A percentile compares a stretch with the other conserved stretches of the same genome.
Evolutionary conservation across 2,329 filamentous ascomycete species (phyloP).

Genomic region (Aspergillus transmontanensis): DNA sequence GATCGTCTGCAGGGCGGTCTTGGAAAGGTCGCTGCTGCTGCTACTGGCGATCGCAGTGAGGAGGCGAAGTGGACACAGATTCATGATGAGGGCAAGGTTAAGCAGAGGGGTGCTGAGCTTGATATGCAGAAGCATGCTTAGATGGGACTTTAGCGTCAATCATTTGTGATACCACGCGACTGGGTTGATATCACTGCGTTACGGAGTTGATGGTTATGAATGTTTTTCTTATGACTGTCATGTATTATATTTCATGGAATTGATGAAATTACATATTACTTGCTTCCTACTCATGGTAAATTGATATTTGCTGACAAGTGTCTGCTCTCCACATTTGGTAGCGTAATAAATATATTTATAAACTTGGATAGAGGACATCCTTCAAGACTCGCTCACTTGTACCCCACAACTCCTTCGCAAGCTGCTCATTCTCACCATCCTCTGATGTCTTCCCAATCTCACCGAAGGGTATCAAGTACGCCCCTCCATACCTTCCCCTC

Average conservation of each 20-base stretch:
- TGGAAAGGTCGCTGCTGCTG: conserved; percentile 68
- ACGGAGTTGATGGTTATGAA: neutral
- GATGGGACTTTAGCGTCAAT: neutral
- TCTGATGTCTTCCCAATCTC: neutral
- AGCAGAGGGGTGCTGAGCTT: conserved; percentile 78
- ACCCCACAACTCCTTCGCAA: neutral
- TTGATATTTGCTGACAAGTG: neutral
- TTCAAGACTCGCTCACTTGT: neutral
- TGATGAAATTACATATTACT: neutral
- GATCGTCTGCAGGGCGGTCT: conserved; percentile 72
- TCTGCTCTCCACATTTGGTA: neutral
- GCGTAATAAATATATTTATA: too few species aligned
- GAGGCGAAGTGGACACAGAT: conserved; percentile 67
- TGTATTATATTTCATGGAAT: neutral
- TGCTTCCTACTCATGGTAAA: neutral
- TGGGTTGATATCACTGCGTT: neutral
- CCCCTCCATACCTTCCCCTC: neutral
- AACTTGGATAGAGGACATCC: neutral
- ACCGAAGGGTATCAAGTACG: neutral
- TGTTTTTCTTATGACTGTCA: neutral
- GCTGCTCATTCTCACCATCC: neutral
- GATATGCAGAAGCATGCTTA: conserved; percentile 68
- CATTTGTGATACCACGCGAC: neutral
- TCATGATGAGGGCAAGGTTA: conserved; percentile 82
- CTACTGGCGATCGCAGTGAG: conserved; percentile 70